phyloP scores from a whole-genome alignment of 495 filamentous ascomycete species.

The Friedmanniomyces simplex region DNA sequence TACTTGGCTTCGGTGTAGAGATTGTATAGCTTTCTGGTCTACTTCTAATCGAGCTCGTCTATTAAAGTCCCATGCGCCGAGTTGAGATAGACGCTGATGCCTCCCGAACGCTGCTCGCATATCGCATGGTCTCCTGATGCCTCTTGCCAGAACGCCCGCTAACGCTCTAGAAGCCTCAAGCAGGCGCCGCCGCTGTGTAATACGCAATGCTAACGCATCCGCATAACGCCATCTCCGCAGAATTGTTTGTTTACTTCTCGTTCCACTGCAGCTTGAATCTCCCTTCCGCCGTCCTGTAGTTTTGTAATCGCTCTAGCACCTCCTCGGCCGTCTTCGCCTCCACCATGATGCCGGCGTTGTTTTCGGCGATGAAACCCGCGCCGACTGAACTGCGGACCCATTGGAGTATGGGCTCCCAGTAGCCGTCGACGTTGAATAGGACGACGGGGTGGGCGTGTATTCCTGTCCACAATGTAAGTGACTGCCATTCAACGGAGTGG shows the following conservation, averaged over 20 bases:
- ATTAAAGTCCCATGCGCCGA: no score
- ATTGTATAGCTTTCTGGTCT: not conserved
- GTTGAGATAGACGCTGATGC: no score
- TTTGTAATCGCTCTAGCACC: slow-evolving; percentile 54
- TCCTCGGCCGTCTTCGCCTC: slow-evolving; percentile 64
- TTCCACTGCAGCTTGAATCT: slow-evolving; percentile 76
- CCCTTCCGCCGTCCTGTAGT: slow-evolving; percentile 64
- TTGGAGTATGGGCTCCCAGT: slow-evolving; percentile 72
- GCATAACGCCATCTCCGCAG: no score
- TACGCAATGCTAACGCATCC: no score
- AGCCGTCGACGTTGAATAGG: slow-evolving; percentile 76
- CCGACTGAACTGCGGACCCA: slow-evolving; percentile 75
- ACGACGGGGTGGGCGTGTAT: slow-evolving; percentile 78
- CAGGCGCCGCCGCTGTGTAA: not conserved
- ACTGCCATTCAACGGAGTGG: no score
- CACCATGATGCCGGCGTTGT: slow-evolving; percentile 62
- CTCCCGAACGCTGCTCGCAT: no score
- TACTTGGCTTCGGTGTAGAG: not conserved
- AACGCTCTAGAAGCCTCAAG: no score
- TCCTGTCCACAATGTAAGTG: no score
- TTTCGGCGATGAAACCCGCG: slow-evolving; percentile 60
- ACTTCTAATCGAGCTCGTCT: not conserved
- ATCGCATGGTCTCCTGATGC: no score
- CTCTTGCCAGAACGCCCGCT: no score
- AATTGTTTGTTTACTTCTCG: slow-evolving; percentile 43